These are phyloP conservation scores for Xerocomellus intermedius DNA, from an alignment of 768 basidiomycete species.

Conservation along the genomic window DNA sequence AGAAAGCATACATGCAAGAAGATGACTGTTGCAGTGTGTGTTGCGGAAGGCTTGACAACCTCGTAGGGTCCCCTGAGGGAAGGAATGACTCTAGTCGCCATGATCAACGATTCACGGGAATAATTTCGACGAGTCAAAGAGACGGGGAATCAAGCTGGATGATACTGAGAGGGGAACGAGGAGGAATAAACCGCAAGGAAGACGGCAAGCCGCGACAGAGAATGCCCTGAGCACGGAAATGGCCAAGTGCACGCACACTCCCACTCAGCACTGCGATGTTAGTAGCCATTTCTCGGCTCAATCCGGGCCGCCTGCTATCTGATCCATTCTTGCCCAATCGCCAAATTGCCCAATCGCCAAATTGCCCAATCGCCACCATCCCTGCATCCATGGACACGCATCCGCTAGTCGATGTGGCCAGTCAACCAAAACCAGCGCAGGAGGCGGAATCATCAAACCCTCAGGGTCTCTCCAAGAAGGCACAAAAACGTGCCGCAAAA, in stretches of 20 bases:
- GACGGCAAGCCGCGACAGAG: neutral
- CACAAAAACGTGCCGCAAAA: slow-evolving; percentile 73
- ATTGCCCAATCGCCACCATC: slow-evolving; percentile 1
- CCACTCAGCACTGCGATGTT: neutral
- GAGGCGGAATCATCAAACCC: slow-evolving; percentile 13
- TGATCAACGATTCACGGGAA: neutral
- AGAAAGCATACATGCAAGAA: slow-evolving; percentile 74
- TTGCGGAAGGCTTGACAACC: slow-evolving; percentile 50
- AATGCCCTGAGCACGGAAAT: slow-evolving; percentile 4
- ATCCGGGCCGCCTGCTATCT: slow-evolving; percentile 22
- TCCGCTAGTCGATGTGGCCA: slow-evolving; percentile 9
- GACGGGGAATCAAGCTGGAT: neutral
- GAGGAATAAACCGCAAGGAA: slow-evolving; percentile 1
- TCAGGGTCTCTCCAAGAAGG: slow-evolving; percentile 66
- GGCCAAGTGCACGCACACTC: too few relatives aligned
- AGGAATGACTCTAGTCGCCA: slow-evolving; percentile 21
- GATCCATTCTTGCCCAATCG: too few relatives aligned
- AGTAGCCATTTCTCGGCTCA: slow-evolving; percentile 15
- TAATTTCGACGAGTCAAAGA: neutral
- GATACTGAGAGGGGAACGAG: neutral
- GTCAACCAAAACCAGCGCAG: slow-evolving; percentile 16
- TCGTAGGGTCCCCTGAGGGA: slow-evolving; percentile 36
- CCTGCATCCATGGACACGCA: slow-evolving; percentile 19
- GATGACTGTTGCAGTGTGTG: slow-evolving; percentile 85
- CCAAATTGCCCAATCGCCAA: slow-evolving; percentile 7